Conservation (phyloP, 2,329 filamentous ascomycete genomes). For the Trichoderma pleuroti region DNA sequence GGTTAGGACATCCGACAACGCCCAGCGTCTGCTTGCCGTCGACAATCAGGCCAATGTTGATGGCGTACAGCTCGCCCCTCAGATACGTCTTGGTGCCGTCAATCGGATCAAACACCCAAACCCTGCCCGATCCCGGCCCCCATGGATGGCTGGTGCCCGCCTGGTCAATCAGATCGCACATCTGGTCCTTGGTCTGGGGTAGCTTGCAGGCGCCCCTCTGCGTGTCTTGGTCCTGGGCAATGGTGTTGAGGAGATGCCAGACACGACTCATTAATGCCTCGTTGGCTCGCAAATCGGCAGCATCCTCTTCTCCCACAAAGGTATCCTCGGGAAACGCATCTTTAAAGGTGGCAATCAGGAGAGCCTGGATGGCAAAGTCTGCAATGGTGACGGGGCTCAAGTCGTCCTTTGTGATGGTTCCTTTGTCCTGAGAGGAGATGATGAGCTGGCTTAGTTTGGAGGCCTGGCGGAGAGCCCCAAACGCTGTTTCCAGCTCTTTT, state of each 20-base stretch:
- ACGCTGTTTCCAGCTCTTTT: slow-evolving; percentile 42
- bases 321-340: slow-evolving; percentile 48
- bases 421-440: slow-evolving; percentile 46
- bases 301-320: slow-evolving; percentile 56
- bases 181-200: slow-evolving; percentile 40
- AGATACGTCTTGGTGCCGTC: slow-evolving; percentile 59
- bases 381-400: slow-evolving; percentile 56
- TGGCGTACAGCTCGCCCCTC: slow-evolving; percentile 51
- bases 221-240: slow-evolving; percentile 28
- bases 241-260: slow-evolving; percentile 42
- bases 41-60: slow-evolving; percentile 53
- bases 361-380: slow-evolving; percentile 57
- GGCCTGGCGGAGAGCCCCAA: slow-evolving; percentile 43
- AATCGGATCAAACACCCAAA: slow-evolving; percentile 60
- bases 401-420: slow-evolving; percentile 51
- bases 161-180: slow-evolving; percentile 53
- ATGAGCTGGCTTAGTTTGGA: slow-evolving; percentile 49
- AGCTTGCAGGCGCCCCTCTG: slow-evolving; percentile 28
- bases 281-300: slow-evolving; percentile 44
- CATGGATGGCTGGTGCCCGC: slow-evolving; percentile 43
- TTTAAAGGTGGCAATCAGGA: slow-evolving; percentile 50
- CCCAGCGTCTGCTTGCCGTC: slow-evolving; percentile 49
- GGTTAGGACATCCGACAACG: slow-evolving; percentile 47
- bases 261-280: slow-evolving; percentile 44
- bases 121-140: slow-evolving; percentile 35